Conservation (phyloP, 306 rosid genomes). For the Fragaria ananassa region DNA sequence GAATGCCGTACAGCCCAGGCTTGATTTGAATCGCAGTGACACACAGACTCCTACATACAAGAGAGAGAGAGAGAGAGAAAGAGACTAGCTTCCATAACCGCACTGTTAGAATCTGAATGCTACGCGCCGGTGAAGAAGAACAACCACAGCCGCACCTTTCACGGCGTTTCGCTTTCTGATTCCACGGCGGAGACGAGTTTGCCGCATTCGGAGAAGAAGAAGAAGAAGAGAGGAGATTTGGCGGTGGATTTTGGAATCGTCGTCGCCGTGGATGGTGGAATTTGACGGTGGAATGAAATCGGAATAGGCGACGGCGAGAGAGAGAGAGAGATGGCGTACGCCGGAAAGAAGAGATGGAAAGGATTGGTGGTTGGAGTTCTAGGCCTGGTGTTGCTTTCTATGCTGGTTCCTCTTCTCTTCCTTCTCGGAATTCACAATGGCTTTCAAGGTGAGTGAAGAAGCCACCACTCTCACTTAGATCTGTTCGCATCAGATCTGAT, state of each 20-base stretch:
- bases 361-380: constrained; percentile 83
- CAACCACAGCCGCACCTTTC: not conserved
- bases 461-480: constrained; percentile 37
- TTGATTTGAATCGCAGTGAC: not conserved
- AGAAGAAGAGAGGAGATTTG: not conserved
- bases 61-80: not conserved
- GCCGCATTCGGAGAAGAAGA: constrained; percentile 7
- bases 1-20: constrained; percentile 7
- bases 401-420: constrained; percentile 95
- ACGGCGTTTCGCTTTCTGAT: not conserved
- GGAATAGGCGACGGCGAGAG: constrained; percentile 7
- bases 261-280: constrained; percentile 1
- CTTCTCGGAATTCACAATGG: constrained; percentile 92
- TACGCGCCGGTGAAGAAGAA: not conserved
- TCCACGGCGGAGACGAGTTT: not conserved
- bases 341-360: constrained; percentile 80
- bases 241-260: not conserved
- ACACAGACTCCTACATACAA: not conserved
- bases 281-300: constrained; percentile 9
- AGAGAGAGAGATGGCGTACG: constrained; percentile 50
- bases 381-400: constrained; percentile 84
- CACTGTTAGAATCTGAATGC: not conserved
- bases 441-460: constrained; percentile 55
- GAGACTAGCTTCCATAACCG: not conserved
- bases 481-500: constrained; percentile 33